These are phyloP conservation scores for Lathyrus tuberosus DNA, from an alignment of 306 rosid genomes.

Conservation along the genomic window DNA sequence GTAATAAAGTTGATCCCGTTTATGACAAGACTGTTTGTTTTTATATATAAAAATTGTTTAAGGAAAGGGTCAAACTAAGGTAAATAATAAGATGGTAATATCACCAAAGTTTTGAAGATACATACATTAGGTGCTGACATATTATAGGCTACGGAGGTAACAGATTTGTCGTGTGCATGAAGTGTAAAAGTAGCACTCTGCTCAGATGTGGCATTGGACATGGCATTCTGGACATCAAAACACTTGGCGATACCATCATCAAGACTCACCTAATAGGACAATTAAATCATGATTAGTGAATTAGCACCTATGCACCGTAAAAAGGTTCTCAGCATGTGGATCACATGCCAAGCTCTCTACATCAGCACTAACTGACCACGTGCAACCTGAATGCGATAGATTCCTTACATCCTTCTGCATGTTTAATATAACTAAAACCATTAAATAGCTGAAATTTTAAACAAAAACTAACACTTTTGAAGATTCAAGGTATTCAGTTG, in stretches of 20 bases:
- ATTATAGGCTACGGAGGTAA: slow-evolving; percentile 75
- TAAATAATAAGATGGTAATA: slow-evolving; percentile 29
- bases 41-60: no score
- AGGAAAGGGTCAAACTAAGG: slow-evolving; percentile 33
- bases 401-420: slow-evolving; percentile 87
- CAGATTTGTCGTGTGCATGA: slow-evolving; percentile 91
- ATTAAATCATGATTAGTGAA: slow-evolving; percentile 24
- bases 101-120: slow-evolving; percentile 28
- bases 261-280: slow-evolving; percentile 77
- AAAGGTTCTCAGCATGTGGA: slow-evolving; percentile 79
- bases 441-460: slow-evolving; percentile 18
- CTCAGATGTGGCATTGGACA: no score
- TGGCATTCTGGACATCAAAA: slow-evolving; percentile 80
- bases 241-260: slow-evolving; percentile 84
- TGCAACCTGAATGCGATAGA: slow-evolving; percentile 82
- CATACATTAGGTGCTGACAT: slow-evolving; percentile 71
- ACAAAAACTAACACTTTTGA: background rate
- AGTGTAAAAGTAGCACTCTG: slow-evolving; percentile 72
- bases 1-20: no score
- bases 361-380: slow-evolving; percentile 75
- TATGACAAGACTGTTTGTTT: no score
- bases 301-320: slow-evolving; percentile 57
- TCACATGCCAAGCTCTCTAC: slow-evolving; percentile 98
- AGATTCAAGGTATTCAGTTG: slow-evolving; percentile 23
- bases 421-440: slow-evolving; percentile 33